A percentile compares a stretch with the other conserved stretches of the same genome.
Conservation (phyloP, 352 stramenopile species). For the Pythium angustatum region DNA sequence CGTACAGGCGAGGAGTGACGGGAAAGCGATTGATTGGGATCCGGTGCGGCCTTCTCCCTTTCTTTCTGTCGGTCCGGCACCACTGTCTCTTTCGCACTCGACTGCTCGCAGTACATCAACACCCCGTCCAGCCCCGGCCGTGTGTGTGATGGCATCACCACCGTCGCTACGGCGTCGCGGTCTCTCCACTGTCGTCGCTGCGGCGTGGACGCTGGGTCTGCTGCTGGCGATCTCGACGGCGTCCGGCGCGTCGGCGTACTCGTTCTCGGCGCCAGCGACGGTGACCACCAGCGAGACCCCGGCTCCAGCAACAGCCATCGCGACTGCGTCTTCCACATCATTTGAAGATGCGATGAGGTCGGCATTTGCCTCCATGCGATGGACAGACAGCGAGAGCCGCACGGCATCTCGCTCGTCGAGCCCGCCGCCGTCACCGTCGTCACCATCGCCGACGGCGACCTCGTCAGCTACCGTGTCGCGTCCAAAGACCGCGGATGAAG, state of each 20-base stretch:
- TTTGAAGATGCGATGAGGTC: too few relatives aligned
- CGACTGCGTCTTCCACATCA: neutral
- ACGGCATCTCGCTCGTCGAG: neutral
- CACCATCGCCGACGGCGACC: neutral
- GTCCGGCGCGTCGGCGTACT: slow-evolving; percentile 1
- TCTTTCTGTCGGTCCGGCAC: too few relatives aligned
- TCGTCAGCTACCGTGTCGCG: neutral
- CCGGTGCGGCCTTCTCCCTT: too few relatives aligned
- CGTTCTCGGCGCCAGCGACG: slow-evolving; percentile 7
- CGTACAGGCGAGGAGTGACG: too few relatives aligned
- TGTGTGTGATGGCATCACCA: too few relatives aligned
- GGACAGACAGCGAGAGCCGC: neutral
- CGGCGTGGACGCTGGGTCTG: slow-evolving; percentile 4
- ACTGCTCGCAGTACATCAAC: neutral
- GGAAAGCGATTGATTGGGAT: too few relatives aligned
- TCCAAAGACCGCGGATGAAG: slow-evolving; percentile 23
- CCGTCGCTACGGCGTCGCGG: neutral
- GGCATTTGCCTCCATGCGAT: too few relatives aligned
- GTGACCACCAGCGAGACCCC: neutral
- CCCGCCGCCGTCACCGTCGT: neutral
- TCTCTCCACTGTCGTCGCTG: too few relatives aligned
- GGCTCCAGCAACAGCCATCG: neutral
- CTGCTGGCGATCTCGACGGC: neutral
- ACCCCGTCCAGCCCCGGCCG: neutral
- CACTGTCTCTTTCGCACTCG: slow-evolving; percentile 1